Conservation (phyloP, 1,284 basidiomycete genomes). For the Neonothopanus nambi region DNA sequence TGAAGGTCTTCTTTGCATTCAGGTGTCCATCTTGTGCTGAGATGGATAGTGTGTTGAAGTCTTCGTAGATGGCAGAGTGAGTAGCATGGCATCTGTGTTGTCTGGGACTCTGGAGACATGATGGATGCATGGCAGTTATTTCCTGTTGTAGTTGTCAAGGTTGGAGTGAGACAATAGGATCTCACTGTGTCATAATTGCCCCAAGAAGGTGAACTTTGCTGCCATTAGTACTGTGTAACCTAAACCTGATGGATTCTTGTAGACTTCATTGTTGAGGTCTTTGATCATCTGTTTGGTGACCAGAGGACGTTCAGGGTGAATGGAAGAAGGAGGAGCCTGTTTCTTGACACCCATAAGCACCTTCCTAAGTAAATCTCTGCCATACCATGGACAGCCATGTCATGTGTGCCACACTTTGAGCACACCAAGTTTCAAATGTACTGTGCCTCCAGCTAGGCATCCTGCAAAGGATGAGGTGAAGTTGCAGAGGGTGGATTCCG, state of each 20-base stretch:
- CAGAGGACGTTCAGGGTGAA: neutral
- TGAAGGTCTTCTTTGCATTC: neutral
- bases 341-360: constrained; percentile 1
- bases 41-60: neutral
- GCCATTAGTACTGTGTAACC: neutral
- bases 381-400: neutral
- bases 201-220: neutral
- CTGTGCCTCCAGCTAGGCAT: constrained; percentile 1
- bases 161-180: neutral
- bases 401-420: neutral
- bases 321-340: neutral
- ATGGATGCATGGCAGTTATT: no score
- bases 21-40: neutral
- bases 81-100: neutral
- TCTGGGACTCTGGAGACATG: neutral
- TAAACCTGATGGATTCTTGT: neutral
- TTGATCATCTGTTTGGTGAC: neutral
- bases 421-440: neutral
- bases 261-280: neutral
- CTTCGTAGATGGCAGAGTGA: neutral
- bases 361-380: neutral
- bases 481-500: neutral
- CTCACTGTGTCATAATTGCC: constrained; percentile 1
- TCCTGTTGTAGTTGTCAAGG: neutral
- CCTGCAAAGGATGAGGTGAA: constrained; percentile 3